Evolutionary conservation across 1,284 basidiomycete genomes (phyloP).

Genomic region (Cryptococcus sp.): DNA sequence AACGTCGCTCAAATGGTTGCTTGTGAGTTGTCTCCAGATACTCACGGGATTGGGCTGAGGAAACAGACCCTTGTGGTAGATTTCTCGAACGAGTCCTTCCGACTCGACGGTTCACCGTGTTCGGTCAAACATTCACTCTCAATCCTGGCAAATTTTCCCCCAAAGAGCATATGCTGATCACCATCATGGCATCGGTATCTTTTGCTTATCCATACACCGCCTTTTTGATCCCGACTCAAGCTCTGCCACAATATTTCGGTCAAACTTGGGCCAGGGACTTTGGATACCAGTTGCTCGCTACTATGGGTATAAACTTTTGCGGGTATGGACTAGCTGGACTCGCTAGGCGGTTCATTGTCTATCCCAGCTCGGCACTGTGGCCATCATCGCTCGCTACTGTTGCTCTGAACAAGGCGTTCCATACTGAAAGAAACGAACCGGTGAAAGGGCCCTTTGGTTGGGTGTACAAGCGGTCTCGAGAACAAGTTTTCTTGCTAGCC

Average conservation of each 20-base stretch:
- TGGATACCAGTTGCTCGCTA: conserved; percentile 41
- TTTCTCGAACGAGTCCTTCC: conserved; percentile 8
- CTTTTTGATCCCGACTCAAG: conserved; percentile 37
- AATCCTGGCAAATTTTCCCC: conserved; percentile 52
- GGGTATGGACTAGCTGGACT: conserved; percentile 52
- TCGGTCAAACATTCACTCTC: conserved; percentile 49
- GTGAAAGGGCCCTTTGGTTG: conserved; percentile 31
- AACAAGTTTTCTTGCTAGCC: conserved; percentile 37
- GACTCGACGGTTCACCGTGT: conserved; percentile 44
- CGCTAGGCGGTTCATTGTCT: conserved; percentile 48
- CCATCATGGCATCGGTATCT: conserved; percentile 40
- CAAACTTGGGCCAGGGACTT: conserved; percentile 41
- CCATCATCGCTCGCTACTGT: conserved; percentile 46
- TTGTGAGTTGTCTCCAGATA: conserved; percentile 10
- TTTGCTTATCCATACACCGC: conserved; percentile 34
- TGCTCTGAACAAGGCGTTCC: conserved; percentile 44
- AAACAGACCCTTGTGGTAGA: conserved; percentile 9
- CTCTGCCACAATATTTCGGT: conserved; percentile 34
- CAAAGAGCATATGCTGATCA: conserved; percentile 23
- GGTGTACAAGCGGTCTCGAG: conserved; percentile 32
- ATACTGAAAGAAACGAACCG: conserved; percentile 28
- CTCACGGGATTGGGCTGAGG: conserved; percentile 3
- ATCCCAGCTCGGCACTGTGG: conserved; percentile 49
- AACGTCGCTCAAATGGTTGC: conserved; percentile 14
- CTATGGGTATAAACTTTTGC: conserved; percentile 51